These are phyloP conservation scores for Entonaema liquescens DNA, from an alignment of 495 filamentous ascomycete species.

Conservation along the genomic window DNA sequence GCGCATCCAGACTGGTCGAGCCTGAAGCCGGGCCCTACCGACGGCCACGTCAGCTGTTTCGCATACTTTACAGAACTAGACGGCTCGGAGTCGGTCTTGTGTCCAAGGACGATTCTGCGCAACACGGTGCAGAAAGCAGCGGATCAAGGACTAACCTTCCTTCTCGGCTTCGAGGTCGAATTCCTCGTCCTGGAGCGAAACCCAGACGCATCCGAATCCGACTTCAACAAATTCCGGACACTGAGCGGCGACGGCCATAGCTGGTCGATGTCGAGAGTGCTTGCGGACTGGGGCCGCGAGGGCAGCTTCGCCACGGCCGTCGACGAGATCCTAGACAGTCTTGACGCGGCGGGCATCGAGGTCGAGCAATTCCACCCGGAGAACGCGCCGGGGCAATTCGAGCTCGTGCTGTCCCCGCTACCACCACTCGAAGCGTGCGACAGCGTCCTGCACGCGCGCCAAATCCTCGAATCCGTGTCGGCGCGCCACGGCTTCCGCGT, in stretches of 20 bases:
- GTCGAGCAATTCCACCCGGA: constrained; percentile 83
- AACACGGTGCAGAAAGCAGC: constrained; percentile 59
- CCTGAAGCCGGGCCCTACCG: constrained; percentile 62
- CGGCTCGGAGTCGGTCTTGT: constrained; percentile 55
- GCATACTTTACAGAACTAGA: constrained; percentile 65
- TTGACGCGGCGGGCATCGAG: constrained; percentile 74
- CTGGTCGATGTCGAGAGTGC: constrained; percentile 66
- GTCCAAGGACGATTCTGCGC: constrained; percentile 67
- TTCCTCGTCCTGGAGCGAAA: constrained; percentile 70
- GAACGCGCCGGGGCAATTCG: constrained; percentile 77
- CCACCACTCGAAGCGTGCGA: constrained; percentile 76
- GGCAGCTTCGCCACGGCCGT: constrained; percentile 41
- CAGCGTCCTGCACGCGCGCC: constrained; percentile 73
- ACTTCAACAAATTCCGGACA: constrained; percentile 38
- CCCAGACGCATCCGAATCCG: constrained; percentile 25
- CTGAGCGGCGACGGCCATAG: constrained; percentile 62
- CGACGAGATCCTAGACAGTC: constrained; percentile 65
- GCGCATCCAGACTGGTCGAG: constrained; percentile 69
- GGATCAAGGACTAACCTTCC: constrained; percentile 59
- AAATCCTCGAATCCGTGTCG: constrained; percentile 69
- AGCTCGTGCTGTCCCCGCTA: constrained; percentile 75
- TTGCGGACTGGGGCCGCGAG: constrained; percentile 55
- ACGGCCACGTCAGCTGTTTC: constrained; percentile 67
- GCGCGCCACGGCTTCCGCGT: constrained; percentile 69
- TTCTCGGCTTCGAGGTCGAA: constrained; percentile 85